Evolutionary conservation across 495 filamentous ascomycete species (phyloP).

Genomic region (Wilcoxina mikolae): DNA sequence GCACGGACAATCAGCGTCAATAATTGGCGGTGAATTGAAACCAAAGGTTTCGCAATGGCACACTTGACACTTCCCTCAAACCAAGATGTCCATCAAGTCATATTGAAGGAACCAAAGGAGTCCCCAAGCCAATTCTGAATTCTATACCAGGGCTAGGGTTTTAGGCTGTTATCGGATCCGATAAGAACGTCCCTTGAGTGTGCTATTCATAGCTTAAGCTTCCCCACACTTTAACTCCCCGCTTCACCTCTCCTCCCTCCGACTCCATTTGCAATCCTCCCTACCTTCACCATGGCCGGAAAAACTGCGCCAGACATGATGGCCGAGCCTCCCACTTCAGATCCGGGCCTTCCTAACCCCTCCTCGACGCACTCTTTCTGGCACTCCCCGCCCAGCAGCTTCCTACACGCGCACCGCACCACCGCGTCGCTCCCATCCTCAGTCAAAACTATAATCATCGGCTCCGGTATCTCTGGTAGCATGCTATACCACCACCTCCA

Average conservation of each 20-base stretch:
- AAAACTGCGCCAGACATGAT: neutral
- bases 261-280: neutral
- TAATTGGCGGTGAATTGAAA: too few relatives aligned
- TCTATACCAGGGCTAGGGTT: neutral
- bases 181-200: too few relatives aligned
- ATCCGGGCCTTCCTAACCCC: slow-evolving; percentile 36
- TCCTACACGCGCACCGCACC: slow-evolving; percentile 44
- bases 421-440: slow-evolving; percentile 43
- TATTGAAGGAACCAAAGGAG: neutral
- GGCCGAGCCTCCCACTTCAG: slow-evolving; percentile 7
- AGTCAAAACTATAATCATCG: slow-evolving; percentile 47
- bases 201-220: too few relatives aligned
- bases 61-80: neutral
- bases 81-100: neutral
- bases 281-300: neutral
- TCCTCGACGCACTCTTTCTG: slow-evolving; percentile 58
- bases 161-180: neutral
- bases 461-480: slow-evolving; percentile 30
- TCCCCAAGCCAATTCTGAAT: neutral
- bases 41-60: neutral
- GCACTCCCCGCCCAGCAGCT: slow-evolving; percentile 44
- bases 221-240: too few relatives aligned
- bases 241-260: neutral
- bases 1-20: too few relatives aligned
- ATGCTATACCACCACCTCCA: slow-evolving; percentile 23